Percentiles rank a stretch among this genome's conserved stretches.
Conservation (phyloP, 352 stramenopile genomes). For the Pythium brachiatum region DNA sequence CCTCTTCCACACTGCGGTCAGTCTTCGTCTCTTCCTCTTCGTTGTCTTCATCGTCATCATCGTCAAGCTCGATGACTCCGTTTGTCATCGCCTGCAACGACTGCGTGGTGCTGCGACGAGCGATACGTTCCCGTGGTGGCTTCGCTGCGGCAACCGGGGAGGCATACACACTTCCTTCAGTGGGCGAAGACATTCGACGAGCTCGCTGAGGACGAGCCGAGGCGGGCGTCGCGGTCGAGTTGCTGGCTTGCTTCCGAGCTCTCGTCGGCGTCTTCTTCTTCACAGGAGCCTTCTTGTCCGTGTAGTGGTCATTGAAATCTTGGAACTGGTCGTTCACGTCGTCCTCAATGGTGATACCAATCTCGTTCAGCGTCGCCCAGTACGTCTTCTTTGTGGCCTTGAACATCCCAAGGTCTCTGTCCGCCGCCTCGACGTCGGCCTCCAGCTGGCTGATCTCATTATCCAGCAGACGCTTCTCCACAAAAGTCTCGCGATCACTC, state of each 20-base stretch:
- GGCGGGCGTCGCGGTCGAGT: not conserved
- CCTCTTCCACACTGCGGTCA: constrained; percentile 25
- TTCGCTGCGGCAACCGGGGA: constrained; percentile 4
- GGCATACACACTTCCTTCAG: not conserved
- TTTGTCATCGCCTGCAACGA: constrained; percentile 25
- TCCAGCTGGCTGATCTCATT: constrained; percentile 66
- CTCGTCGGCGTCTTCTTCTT: constrained; percentile 24
- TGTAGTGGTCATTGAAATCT: constrained; percentile 48
- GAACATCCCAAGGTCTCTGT: constrained; percentile 41
- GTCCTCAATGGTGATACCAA: constrained; percentile 51
- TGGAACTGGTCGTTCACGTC: constrained; percentile 56
- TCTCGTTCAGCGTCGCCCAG: constrained; percentile 64
- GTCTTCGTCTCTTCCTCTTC: constrained; percentile 20
- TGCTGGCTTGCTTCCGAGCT: constrained; percentile 22
- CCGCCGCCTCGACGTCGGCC: constrained; percentile 46
- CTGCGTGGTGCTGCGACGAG: constrained; percentile 27
- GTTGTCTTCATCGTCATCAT: constrained; percentile 70
- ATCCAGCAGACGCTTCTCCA: constrained; percentile 42
- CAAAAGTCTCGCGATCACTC: constrained; percentile 31
- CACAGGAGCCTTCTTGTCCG: constrained; percentile 27
- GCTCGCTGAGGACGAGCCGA: constrained; percentile 7
- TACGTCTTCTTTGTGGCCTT: constrained; percentile 53
- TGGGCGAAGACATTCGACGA: not conserved
- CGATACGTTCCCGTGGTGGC: constrained; percentile 9
- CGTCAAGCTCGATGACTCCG: constrained; percentile 80